Conservation (phyloP, 2,329 filamentous ascomycete species). For the Xylaria sp. region DNA sequence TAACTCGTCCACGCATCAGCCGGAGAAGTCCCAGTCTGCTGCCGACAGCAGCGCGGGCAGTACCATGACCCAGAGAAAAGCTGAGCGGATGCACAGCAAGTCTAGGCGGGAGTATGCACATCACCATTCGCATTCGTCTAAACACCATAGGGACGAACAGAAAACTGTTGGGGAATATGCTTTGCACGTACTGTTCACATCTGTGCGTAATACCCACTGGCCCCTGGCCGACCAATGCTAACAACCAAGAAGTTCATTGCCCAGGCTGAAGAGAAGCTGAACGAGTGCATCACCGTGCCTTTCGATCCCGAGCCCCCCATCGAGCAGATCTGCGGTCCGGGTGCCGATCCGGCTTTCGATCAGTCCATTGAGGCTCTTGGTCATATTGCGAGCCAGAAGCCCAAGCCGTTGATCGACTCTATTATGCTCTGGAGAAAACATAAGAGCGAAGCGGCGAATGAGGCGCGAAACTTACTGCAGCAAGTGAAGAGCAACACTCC, state of each 20-base stretch:
- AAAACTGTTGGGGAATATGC: slow-evolving; percentile 99
- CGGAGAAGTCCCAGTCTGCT: slow-evolving; percentile 52
- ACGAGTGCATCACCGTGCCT: slow-evolving; percentile 78
- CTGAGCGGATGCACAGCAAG: slow-evolving; percentile 67
- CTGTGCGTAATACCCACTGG: slow-evolving; percentile 54
- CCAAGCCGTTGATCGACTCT: slow-evolving; percentile 92
- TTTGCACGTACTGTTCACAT: slow-evolving; percentile 92
- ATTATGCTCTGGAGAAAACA: slow-evolving; percentile 98
- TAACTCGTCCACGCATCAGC: slow-evolving; percentile 35
- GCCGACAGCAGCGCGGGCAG: slow-evolving; percentile 47
- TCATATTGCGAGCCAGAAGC: slow-evolving; percentile 91
- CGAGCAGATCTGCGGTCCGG: slow-evolving; percentile 87
- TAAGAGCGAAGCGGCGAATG: slow-evolving; percentile 85
- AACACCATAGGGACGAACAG: slow-evolving; percentile 71
- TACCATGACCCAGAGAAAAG: slow-evolving; percentile 53
- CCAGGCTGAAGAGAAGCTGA: slow-evolving; percentile 95
- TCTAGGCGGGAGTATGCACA: slow-evolving; percentile 72
- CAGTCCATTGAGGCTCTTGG: slow-evolving; percentile 91
- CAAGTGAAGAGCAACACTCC: slow-evolving; percentile 49
- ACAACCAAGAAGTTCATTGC: slow-evolving; percentile 72
- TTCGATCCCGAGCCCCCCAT: slow-evolving; percentile 82
- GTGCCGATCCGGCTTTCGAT: slow-evolving; percentile 86
- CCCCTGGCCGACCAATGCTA: slow-evolving; percentile 29
- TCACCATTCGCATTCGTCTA: slow-evolving; percentile 76
- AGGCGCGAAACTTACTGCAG: slow-evolving; percentile 63